Evolutionary conservation across 2,329 filamentous ascomycete species (phyloP), one percentile per base, ranked within the genome.

Genomic region (Verticillium tricorpus): DNA sequence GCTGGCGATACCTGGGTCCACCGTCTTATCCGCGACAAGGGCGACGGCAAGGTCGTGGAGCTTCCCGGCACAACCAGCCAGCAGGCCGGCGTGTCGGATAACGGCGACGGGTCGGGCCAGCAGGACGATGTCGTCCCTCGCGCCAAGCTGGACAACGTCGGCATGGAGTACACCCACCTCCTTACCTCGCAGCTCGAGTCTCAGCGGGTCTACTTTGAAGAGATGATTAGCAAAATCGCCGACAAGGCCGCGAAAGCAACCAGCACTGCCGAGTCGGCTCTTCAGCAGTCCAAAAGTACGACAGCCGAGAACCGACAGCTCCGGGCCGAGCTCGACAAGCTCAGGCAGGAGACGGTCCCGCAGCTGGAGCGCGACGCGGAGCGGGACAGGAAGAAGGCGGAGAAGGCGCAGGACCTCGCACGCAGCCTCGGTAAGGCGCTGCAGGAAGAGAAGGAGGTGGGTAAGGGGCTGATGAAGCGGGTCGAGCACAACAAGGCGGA

Each of bases 1-100:
- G 92, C 91, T 0, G 93, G 92, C 5, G 95, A 99, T 71, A 91
- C 90, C 71, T 99, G 97, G 82, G 95, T 98, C 57, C 95, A 99
- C 75, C 89, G 95, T 11, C 86, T 98, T 59, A 96, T 99, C 61
- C 90, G 96, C 67, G 92, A 93, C 71, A 97, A 97, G 78, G 89
- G 92, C 11, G 93, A 97, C 73, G 92, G 92, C 28, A 97, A 97
- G 74, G 83, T 97, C 3, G 90, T 97, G 19, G 94, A 98, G 74
- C 82, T 97, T n/a, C 92, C 93, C 0, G 83, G 84, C 2, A 78
- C 82, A 63, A 79, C 71, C 19, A 70, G 68, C 56, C 45, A 52
- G 19, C 45, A 52, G 45, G 45, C 45, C 45, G 45, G 45, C 19
- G 6, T 52, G n/a, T 52, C 45, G 9, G 19, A 52, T 9, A 25